Evolutionary conservation across 2,329 filamentous ascomycete genomes (phyloP), one percentile per base, ranked within the genome.

Genomic region (Malbranchea zuffiana): DNA sequence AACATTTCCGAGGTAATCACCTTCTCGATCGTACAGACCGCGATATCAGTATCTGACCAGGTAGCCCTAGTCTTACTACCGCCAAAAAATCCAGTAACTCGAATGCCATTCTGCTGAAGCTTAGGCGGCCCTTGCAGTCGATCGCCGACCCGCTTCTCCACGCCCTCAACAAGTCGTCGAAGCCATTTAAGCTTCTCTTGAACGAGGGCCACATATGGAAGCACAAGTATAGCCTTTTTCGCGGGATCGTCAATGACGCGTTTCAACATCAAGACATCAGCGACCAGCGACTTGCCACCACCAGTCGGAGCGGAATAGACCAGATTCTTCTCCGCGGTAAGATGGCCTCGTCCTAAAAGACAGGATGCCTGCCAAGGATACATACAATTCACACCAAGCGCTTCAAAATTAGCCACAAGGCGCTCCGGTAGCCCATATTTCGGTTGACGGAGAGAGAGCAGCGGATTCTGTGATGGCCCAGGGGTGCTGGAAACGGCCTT

Each of bases 291-390:
- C 58, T 86, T 85, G 11, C 82, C 82, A 26, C 81, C 81, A 3
- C 81, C 81, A 0, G 82, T 86, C 0, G 82, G 82, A 5, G 82
- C 82, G 28, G 77, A 82, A 52, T 86, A 87, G n/a, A 86, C 77
- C 6, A 87, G 64, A 47, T 83, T 85, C 44, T 68, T 74, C 34
- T 73, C 65, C 11, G 80, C 80, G 4, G 63, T 56, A 8, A 87
- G 62, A 12, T 85, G 65, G 0, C 80, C 78, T 3, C 73, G 74
- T 0, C 75, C 75, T 36, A 80, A 64, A 5, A 87, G 65, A 50
- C 82, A 87, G 40, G 77, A 75, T 34, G 80, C 80, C 56, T 86
- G 82, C 82, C 82, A 87, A 2, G 79, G 78, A 48, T 86, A 86
- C 41, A 86, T 86, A 45, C 70, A 72, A 26, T 66, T 71, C 39